A percentile compares a stretch with the other conserved stretches of the same genome.
Evolutionary conservation across 257 asterid genomes (phyloP).

Genomic region (Solanum raphanifolium): DNA sequence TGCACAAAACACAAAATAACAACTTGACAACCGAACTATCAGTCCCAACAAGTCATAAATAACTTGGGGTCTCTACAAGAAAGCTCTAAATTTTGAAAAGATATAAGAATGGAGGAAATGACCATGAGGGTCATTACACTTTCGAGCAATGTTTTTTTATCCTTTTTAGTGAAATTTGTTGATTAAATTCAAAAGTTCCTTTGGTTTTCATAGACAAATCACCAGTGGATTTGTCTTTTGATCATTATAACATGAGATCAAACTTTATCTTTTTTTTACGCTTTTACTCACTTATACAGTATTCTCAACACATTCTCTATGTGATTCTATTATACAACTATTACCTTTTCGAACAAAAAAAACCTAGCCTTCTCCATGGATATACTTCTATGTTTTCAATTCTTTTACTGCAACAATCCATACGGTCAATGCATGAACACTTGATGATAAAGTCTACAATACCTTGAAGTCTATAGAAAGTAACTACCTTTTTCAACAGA

Average conservation of each 20-base stretch:
- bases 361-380: no score
- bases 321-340: not conserved
- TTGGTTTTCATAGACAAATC: not conserved
- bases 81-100: no score
- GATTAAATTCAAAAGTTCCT: not conserved
- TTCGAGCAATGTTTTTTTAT: not conserved
- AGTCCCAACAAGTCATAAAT: no score
- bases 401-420: not conserved
- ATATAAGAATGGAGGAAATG: no score
- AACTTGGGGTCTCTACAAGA: no score
- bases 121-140: not conserved
- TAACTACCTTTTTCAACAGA: not conserved
- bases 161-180: not conserved
- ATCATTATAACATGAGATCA: not conserved
- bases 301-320: not conserved
- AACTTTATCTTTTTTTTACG: not conserved
- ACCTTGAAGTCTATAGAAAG: not conserved
- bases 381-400: no score
- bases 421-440: not conserved
- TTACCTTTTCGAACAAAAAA: not conserved
- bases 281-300: not conserved
- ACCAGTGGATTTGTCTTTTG: not conserved
- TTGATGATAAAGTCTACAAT: not conserved
- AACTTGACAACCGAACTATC: no score
- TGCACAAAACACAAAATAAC: no score